Base-by-base conservation (phyloP, 2,329 filamentous ascomycete species). In the Arthrobotrys musiformis region DNA sequence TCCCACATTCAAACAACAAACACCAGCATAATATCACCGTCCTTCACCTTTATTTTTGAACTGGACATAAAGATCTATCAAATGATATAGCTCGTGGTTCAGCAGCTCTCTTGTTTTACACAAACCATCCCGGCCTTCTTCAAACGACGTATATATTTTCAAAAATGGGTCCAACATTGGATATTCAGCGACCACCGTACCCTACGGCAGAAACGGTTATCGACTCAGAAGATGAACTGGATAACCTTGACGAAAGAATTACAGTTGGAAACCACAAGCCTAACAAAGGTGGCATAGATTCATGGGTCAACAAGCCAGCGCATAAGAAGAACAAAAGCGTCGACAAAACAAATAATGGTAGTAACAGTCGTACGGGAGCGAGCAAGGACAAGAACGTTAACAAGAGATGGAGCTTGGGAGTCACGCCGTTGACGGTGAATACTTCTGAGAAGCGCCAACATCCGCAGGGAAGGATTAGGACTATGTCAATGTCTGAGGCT, bases 401-500 rank as follows among this genome's bases (percentile, higher is more conserved):
- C 66, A 76, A 76, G 58, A 69, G 64, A 66, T 76, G 72, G 72
- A 76, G 64, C 40, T 52, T 70, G 58, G 64, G 58, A 35, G 69
- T 76, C 58, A 56, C 72, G 24, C 72, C 64, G 50, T 44, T 76
- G 64, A 70, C 60, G 64, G 66, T 76, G 46, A 76, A 70, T 35
- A 75, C 70, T 56, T 67, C 64, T 69, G 72, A 69, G 66, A 76
- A 70, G 72, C 64, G 72, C 56, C 56, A 62, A n/a, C 62, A 75
- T 33, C 64, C 28, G 52, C 72, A 76, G 26, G 50, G 60, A 28
- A 70, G 63, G 48, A 67, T 60, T 24, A 26, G 72, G 33, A 76
- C 72, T 19, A 76, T 76, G 72, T 76, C 72, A 37, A 76, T 76
- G 72, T 76, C 64, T 24, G 72, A 76, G 22, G 72, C 66, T 48